Percentiles rank a stretch among this genome's conserved stretches.
phyloP scores from a whole-genome alignment of 768 basidiomycete genomes.

The Chalciporus chontae region DNA sequence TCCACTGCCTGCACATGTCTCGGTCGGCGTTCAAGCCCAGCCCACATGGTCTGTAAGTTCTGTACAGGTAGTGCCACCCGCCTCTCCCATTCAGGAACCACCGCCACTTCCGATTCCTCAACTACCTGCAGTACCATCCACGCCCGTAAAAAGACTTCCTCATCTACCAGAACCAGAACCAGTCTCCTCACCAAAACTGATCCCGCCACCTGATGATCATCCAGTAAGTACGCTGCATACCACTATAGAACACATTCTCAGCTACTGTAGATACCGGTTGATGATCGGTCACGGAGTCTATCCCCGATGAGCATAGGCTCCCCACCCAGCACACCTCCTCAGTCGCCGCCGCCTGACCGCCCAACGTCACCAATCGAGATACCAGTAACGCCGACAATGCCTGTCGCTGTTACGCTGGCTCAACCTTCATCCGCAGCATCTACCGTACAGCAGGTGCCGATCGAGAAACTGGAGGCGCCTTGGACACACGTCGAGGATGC shows the following conservation, averaged over 20 bases:
- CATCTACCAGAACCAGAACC: conserved; percentile 1
- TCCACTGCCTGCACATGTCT: conserved; percentile 30
- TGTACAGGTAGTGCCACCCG: conserved; percentile 34
- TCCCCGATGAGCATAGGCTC: conserved; percentile 65
- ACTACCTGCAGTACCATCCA: conserved; percentile 7
- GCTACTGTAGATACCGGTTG: conserved; percentile 27
- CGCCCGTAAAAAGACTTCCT: conserved; percentile 10
- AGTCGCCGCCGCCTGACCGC: conserved; percentile 12
- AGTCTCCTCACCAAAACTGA: conserved; percentile 10
- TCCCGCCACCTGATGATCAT: conserved; percentile 15
- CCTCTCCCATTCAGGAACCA: conserved; percentile 14
- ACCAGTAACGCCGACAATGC: conserved; percentile 6
- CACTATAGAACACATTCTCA: conserved; percentile 17
- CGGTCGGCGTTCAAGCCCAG: conserved; percentile 45
- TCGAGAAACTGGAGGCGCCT: conserved; percentile 12
- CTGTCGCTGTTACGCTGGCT: conserved; percentile 2
- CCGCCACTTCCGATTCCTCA: conserved; percentile 1
- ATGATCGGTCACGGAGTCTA: conserved; percentile 43
- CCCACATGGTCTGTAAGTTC: conserved; percentile 35
- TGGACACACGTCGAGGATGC: conserved; percentile 25
- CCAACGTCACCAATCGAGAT: conserved; percentile 2
- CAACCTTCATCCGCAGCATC: conserved; percentile 13
- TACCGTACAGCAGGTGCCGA: conserved; percentile 15
- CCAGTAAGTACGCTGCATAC: conserved; percentile 18
- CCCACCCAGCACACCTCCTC: conserved; percentile 36